Percentiles rank a stretch among this genome's conserved stretches.
Evolutionary conservation across 768 basidiomycete species (phyloP).

Genomic region (Sporobolomyces roseus): DNA sequence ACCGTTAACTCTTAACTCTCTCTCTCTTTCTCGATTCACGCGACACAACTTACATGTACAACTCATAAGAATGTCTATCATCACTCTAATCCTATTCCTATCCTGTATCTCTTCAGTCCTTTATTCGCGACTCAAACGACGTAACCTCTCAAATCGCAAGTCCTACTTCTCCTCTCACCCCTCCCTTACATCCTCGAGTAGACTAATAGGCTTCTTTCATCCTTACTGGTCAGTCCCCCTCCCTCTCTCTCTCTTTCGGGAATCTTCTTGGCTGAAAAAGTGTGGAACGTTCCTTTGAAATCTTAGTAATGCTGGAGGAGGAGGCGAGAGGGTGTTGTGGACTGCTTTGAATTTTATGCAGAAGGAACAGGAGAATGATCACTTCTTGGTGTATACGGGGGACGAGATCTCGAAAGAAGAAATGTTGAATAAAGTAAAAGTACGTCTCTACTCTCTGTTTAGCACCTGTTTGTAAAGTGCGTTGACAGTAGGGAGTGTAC

Average conservation of each 20-base stretch:
- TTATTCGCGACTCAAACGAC: too few species aligned
- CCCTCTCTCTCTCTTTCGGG: constrained; percentile 11
- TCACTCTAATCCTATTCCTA: too few species aligned
- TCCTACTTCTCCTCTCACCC: not conserved
- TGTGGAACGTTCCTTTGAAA: too few species aligned
- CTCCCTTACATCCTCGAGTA: not conserved
- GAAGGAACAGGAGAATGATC: constrained; percentile 50
- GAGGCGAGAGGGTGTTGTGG: constrained; percentile 94
- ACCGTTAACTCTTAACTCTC: not conserved
- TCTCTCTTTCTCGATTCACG: not conserved
- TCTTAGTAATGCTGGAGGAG: constrained; percentile 86
- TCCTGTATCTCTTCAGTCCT: too few species aligned
- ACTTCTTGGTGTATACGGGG: constrained; percentile 80
- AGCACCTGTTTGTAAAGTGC: not conserved
- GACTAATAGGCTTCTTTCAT: constrained; percentile 80
- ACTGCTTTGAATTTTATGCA: constrained; percentile 77
- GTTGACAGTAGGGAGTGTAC: not conserved
- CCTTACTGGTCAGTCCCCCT: constrained; percentile 76
- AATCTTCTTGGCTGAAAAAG: not conserved
- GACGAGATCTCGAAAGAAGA: constrained; percentile 77
- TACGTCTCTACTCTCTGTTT: constrained; percentile 47
- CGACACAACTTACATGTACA: not conserved
- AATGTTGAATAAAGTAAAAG: constrained; percentile 78
- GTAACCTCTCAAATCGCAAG: not conserved
- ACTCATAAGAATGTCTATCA: too few species aligned